Conservation (phyloP, 257 asterid species). For the Galeopsis tetrahit region DNA sequence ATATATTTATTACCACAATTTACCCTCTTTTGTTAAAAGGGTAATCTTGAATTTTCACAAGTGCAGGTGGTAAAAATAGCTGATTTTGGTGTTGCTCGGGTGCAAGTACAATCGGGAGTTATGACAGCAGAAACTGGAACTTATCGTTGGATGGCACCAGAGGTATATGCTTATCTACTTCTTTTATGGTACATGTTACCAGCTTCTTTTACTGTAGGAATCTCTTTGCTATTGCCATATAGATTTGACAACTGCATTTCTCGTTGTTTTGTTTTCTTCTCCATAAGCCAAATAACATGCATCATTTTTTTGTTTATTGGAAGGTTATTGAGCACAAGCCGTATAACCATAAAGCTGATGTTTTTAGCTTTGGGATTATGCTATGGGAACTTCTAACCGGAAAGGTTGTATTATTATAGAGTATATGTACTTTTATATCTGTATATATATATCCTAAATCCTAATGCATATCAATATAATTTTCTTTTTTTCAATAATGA, state of each 20-base stretch:
- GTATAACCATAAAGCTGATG: constrained; percentile 82
- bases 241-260: not conserved
- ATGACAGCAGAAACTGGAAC: constrained; percentile 99
- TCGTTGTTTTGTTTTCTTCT: too few relatives aligned
- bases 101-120: constrained; percentile 77
- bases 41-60: not conserved
- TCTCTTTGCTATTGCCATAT: not conserved
- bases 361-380: constrained; percentile 76
- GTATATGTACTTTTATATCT: not conserved
- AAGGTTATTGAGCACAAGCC: constrained; percentile 89
- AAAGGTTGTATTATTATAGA: constrained; percentile 53
- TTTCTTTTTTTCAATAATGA: constrained; percentile 3
- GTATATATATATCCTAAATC: not conserved
- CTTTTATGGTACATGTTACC: not conserved
- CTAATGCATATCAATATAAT: not conserved
- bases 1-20: not conserved
- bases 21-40: not conserved
- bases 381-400: constrained; percentile 88
- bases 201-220: too few relatives aligned
- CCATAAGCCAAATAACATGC: not conserved
- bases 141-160: constrained; percentile 99
- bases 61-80: constrained; percentile 85
- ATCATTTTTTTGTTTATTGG: constrained; percentile 30
- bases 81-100: constrained; percentile 89
- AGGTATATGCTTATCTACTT: constrained; percentile 49